phyloP scores from a whole-genome alignment of 1,139 yeast species.

The Blastobotrys proliferans region DNA sequence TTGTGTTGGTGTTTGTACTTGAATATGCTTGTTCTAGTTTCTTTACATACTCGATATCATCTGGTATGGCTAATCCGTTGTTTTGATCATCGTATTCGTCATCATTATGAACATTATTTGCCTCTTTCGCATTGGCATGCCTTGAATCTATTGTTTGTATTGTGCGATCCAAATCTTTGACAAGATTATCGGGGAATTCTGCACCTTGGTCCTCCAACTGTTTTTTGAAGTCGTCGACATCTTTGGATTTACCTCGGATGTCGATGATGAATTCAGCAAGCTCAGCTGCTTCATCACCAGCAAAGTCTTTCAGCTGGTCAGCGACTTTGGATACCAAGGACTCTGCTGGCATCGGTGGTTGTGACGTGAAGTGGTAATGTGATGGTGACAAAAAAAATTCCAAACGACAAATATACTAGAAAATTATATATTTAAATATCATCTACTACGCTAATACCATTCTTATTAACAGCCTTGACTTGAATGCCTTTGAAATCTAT shows the following conservation, averaged over 20 bases:
- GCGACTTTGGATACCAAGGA: constrained; percentile 34
- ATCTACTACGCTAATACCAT: constrained; percentile 47
- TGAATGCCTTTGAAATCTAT: constrained; percentile 89
- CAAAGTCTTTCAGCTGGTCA: constrained; percentile 31
- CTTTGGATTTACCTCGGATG: constrained; percentile 35
- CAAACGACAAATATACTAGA: neutral
- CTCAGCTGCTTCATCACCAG: constrained; percentile 39
- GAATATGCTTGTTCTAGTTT: constrained; percentile 1
- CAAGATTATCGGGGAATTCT: constrained; percentile 48
- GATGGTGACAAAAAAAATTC: constrained; percentile 1
- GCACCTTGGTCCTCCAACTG: constrained; percentile 58
- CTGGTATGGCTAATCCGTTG: constrained; percentile 25
- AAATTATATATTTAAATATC: constrained; percentile 17
- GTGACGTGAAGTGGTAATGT: neutral
- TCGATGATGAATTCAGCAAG: constrained; percentile 56
- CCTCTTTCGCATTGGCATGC: neutral
- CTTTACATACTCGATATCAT: constrained; percentile 11
- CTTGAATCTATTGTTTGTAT: constrained; percentile 19
- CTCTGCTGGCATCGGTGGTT: neutral
- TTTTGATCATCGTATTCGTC: constrained; percentile 14
- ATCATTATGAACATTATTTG: neutral
- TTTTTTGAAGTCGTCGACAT: constrained; percentile 40
- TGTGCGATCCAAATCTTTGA: constrained; percentile 38
- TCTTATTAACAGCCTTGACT: constrained; percentile 62
- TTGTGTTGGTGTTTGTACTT: neutral